These are phyloP conservation scores for Quercus berberidifolia DNA, from an alignment of 306 rosid species.

Conservation along the genomic window DNA sequence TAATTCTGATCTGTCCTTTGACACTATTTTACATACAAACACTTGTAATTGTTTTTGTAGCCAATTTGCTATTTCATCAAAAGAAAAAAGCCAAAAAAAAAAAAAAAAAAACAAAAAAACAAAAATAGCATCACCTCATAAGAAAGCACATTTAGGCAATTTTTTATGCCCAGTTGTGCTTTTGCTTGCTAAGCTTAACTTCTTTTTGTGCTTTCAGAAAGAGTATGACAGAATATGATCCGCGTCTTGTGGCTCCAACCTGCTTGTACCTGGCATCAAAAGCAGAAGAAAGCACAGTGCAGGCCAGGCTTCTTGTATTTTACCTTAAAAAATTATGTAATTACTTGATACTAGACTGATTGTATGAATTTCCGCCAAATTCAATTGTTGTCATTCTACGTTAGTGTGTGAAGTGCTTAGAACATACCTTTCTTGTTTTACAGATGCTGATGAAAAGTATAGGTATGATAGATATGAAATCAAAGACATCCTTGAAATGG, in stretches of 20 bases:
- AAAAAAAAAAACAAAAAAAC: too few relatives aligned
- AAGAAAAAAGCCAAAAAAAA: too few relatives aligned
- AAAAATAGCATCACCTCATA: neutral
- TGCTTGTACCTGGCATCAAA: constrained; percentile 89
- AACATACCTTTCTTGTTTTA: constrained; percentile 11
- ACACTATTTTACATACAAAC: neutral
- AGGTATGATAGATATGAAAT: constrained; percentile 75
- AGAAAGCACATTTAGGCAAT: neutral
- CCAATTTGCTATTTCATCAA: neutral
- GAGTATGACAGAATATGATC: constrained; percentile 91
- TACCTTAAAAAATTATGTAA: constrained; percentile 66
- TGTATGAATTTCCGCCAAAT: constrained; percentile 11
- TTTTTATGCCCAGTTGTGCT: neutral
- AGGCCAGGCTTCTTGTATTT: constrained; percentile 79
- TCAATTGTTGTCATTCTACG: constrained; percentile 8
- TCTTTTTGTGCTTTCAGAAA: constrained; percentile 46
- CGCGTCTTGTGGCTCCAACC: constrained; percentile 89
- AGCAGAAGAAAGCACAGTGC: constrained; percentile 96
- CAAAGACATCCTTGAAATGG: constrained; percentile 97
- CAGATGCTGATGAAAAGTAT: constrained; percentile 83
- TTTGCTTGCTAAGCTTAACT: neutral
- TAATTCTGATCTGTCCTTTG: neutral
- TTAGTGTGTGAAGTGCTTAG: constrained; percentile 21
- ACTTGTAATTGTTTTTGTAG: neutral
- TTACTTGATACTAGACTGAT: constrained; percentile 9